Base-by-base conservation (phyloP, 768 basidiomycete genomes). In the Boletus edulis region DNA sequence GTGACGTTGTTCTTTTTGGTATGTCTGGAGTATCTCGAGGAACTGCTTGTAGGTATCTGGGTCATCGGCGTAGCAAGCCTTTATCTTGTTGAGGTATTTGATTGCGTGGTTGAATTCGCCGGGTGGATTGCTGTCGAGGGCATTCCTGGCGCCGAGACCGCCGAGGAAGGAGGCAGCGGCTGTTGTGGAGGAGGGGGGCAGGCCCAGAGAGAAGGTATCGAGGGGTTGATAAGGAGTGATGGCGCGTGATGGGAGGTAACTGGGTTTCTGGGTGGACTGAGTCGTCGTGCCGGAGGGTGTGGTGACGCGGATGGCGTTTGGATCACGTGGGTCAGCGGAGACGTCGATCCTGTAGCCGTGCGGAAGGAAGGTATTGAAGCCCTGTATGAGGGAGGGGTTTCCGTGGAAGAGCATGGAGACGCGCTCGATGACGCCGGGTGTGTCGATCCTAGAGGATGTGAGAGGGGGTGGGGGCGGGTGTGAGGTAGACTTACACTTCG, bases 41-140 rank as follows among this genome's bases (percentile, higher is more conserved):
- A 94, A 94, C 65, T 89, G 86, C 71, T 92, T 92, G 73, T 94
- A 94, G 32, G 89, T 94, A 63, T 94, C 92, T n/a, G 89, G 85
- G 56, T 97, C 94, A 60, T 89, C 85, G 12, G 83, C 73, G 71
- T 88, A 98, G 20, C 94, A 86, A 17, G 85, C 86, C 75, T 98
- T 98, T 78, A 99, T 98, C 78, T 95, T 96, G 81, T 97, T 98
- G 64, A 99, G 86, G 70, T 95, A 99, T 64, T 93, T 86, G 59
- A 98, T 98, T 14, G 97, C 97, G 64, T 96, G 88, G 70, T 89
- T 87, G 75, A 94, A 97, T 66, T 98, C 87, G 56, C 78, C 81
- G 12, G 78, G 69, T 13, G 81, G 77, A 51, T 81, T 81, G 58
- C 75, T 73, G 59, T 84, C 83, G 38, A 77, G 73, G 15, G 76